Percentiles rank a stretch among this genome's conserved stretches.
Evolutionary conservation across 345 rosid species (phyloP).

Genomic region (Jatropha curcas): DNA sequence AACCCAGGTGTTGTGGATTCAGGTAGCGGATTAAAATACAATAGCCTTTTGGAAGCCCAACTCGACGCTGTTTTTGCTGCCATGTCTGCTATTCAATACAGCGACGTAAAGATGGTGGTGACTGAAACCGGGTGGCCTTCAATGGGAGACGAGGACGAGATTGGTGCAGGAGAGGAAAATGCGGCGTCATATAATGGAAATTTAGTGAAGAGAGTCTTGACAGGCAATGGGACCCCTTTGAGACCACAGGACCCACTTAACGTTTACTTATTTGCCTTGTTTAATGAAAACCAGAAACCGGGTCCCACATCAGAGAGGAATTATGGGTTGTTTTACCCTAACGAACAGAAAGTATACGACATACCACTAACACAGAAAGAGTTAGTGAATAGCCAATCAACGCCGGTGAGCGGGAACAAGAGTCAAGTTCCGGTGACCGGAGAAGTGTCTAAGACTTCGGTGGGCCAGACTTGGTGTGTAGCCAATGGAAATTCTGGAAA

Average conservation of each 20-base stretch:
- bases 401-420: slow-evolving; percentile 34
- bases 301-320: slow-evolving; percentile 34
- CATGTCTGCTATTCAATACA: slow-evolving; percentile 23
- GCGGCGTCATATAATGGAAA: slow-evolving; percentile 37
- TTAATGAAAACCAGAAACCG: slow-evolving; percentile 30
- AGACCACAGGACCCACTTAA: slow-evolving; percentile 27
- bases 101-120: slow-evolving; percentile 26
- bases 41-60: slow-evolving; percentile 79
- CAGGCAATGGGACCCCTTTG: slow-evolving; percentile 32
- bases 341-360: slow-evolving; percentile 23
- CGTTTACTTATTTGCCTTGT: slow-evolving; percentile 32
- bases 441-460: slow-evolving; percentile 12
- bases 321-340: slow-evolving; percentile 33
- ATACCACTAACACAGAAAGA: slow-evolving; percentile 21
- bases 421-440: slow-evolving; percentile 35
- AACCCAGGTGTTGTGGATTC: slow-evolving; percentile 75
- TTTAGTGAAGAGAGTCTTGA: slow-evolving; percentile 30
- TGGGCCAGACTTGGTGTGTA: slow-evolving; percentile 66
- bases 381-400: slow-evolving; percentile 9
- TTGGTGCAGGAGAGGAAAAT: slow-evolving; percentile 24
- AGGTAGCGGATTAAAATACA: slow-evolving; percentile 71
- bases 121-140: slow-evolving; percentile 39
- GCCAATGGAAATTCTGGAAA: slow-evolving; percentile 61
- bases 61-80: slow-evolving; percentile 68
- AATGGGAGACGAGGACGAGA: slow-evolving; percentile 16